phyloP scores from a whole-genome alignment of 139 green algal genomes.

The Pleodorina starrii region DNA sequence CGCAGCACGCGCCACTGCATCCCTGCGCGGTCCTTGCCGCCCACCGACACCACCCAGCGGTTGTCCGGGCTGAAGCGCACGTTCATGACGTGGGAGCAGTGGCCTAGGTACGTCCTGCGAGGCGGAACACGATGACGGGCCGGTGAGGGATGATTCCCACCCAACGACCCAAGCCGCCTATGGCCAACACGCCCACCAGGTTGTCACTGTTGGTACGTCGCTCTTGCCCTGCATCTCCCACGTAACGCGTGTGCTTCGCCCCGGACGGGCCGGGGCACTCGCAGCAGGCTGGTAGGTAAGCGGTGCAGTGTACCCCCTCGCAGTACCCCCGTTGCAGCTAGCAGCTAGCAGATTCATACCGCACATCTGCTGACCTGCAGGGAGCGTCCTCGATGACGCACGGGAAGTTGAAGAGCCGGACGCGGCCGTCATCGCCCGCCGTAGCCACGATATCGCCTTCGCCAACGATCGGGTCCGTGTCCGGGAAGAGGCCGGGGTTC shows the following conservation, averaged over 20 bases:
- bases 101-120: constrained; percentile 67
- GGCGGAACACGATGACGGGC: not conserved
- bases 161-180: no score
- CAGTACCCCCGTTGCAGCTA: no score
- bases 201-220: no score
- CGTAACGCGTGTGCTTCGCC: no score
- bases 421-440: constrained; percentile 61
- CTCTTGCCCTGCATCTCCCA: no score
- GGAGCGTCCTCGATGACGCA: constrained; percentile 77
- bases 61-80: constrained; percentile 73
- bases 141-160: no score
- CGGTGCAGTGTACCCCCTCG: no score
- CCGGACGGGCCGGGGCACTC: no score
- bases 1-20: constrained; percentile 72
- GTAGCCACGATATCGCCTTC: constrained; percentile 59
- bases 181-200: no score
- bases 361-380: constrained; percentile 50
- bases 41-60: constrained; percentile 69
- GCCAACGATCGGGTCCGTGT: constrained; percentile 54
- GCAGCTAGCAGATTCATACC: no score
- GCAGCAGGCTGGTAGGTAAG: no score
- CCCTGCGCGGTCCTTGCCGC: constrained; percentile 69
- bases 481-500: constrained; percentile 44
- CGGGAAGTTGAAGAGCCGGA: constrained; percentile 77
- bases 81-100: constrained; percentile 81